Evolutionary conservation across 495 filamentous ascomycete species (phyloP), one percentile per base, ranked within the genome.

Genomic region (Talaromyces thailandensis): DNA sequence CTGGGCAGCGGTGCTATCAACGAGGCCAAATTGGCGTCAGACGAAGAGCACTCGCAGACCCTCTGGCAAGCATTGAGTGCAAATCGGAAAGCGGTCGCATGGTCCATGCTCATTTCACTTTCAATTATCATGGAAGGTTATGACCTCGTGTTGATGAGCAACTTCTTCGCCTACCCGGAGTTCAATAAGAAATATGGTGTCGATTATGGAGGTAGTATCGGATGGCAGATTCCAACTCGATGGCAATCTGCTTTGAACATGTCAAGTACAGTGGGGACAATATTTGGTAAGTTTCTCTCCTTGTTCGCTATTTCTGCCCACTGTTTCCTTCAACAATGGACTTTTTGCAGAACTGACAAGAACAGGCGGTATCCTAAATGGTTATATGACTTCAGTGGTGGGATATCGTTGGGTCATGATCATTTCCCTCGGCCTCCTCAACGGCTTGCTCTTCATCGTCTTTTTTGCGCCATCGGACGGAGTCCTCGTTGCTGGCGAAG

Each of bases 61-160:
- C 56, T 74, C 2, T 66, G 67, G 64, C 65, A 75, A 60, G 70
- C 66, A 6, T 23, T 82, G 57, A 72, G 67, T 8, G 67, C 71
- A 14, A 80, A 81, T 60, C 78, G 75, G 16, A 80, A 81, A 61
- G 81, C 81, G 6, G 73, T 80, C 11, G 66, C 61, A n/a, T 83
- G 77, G 78, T 79, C 76, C 1, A 66, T 79, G 57, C 56, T 78
- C 11, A 67, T 81, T 21, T 80, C 78, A 14, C 65, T 75, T 59
- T 66, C 72, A 1, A 76, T 83, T 37, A 69, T 80, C 61, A 82
- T 83, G 80, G 79, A 82, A 64, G 80, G 80, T 9, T 83, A 80
- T 65, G 79, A 81, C 64, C 68, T 76, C 16, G 73, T 73, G 21
- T 72, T 81, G 14, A 73, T 82, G 62, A 69, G 68, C 50, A 75